Evolutionary conservation across 306 rosid species (phyloP).

Genomic region (Glycyrrhiza uralensis): DNA sequence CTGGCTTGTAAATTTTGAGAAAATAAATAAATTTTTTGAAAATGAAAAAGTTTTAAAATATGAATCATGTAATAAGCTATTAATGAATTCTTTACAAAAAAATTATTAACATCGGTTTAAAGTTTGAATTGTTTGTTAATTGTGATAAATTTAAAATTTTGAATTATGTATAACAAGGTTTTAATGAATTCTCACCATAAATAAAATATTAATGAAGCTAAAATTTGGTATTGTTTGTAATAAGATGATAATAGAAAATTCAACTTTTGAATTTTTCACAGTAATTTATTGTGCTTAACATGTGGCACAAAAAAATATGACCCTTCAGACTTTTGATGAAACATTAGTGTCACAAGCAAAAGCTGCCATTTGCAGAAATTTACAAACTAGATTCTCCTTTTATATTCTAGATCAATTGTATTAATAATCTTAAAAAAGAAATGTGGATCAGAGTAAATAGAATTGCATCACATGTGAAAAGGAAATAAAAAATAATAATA

Average conservation of each 20-base stretch:
- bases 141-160: background rate
- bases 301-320: background rate
- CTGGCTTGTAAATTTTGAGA: background rate
- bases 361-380: too few relatives aligned
- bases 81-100: background rate
- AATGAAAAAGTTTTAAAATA: background rate
- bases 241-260: background rate
- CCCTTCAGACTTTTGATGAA: background rate
- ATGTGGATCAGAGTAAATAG: background rate
- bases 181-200: background rate
- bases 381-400: background rate
- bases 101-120: background rate
- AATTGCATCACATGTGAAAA: constrained; percentile 4
- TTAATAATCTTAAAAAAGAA: background rate
- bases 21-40: background rate
- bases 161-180: background rate
- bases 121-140: background rate
- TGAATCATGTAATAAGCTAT: background rate
- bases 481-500: background rate
- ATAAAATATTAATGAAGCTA: background rate
- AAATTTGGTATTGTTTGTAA: background rate
- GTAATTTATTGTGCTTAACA: background rate
- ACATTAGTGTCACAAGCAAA: background rate
- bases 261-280: background rate
- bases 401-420: too few relatives aligned